Conservation (phyloP, 2,329 filamentous ascomycete genomes). For the Epichloe sp. region DNA sequence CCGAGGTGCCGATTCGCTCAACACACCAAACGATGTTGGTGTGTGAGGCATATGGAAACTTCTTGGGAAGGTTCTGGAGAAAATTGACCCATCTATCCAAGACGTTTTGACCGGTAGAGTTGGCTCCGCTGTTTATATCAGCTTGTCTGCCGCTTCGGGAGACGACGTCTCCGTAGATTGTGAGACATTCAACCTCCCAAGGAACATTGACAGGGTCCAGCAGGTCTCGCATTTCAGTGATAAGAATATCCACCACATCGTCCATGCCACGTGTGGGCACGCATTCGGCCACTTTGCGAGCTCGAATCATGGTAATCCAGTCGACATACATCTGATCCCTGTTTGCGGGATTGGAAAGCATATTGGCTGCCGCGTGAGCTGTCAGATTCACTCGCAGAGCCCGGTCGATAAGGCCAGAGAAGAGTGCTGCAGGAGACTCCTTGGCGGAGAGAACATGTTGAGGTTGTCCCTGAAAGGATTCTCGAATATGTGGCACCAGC, state of each 20-base stretch:
- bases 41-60: constrained; percentile 62
- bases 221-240: constrained; percentile 56
- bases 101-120: constrained; percentile 44
- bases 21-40: constrained; percentile 66
- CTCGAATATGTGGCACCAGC: constrained; percentile 68
- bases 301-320: constrained; percentile 57
- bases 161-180: constrained; percentile 45
- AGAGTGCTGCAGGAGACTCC: constrained; percentile 75
- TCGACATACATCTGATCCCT: constrained; percentile 93
- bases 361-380: constrained; percentile 85
- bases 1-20: constrained; percentile 60
- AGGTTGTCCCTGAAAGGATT: constrained; percentile 76
- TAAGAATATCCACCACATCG: constrained; percentile 47
- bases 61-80: constrained; percentile 51
- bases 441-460: constrained; percentile 77
- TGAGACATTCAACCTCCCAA: constrained; percentile 50
- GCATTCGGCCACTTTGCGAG: constrained; percentile 50
- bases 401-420: constrained; percentile 73
- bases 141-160: constrained; percentile 30
- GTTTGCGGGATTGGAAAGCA: constrained; percentile 79
- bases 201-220: constrained; percentile 55
- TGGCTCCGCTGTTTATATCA: constrained; percentile 12
- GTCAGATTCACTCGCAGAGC: constrained; percentile 85
- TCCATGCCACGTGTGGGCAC: constrained; percentile 53
- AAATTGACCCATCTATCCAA: constrained; percentile 70